Base-by-base conservation (phyloP, 129 eudicot genomes). In the Ambrosia trifida region DNA sequence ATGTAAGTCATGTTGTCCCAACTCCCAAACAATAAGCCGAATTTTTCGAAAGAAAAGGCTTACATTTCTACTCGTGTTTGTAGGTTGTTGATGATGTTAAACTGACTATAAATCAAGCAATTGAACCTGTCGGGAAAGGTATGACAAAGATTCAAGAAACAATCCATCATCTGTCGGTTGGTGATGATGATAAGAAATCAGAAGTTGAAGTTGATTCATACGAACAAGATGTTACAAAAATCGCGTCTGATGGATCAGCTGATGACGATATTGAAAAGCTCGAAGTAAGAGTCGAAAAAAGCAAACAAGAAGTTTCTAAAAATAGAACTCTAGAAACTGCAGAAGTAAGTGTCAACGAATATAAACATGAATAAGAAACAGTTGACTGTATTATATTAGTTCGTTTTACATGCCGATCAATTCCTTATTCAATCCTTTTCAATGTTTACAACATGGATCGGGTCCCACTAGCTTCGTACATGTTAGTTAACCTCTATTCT, bases 31-130 rank as follows among this genome's bases (percentile, higher is more conserved):
- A 16, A 30, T 13, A 52, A 40, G 43, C 16, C 4, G 0, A 31
- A 8, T 36, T 47, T 2, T 17, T 17, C 31, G 14, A 30, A 47
- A 36, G 32, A 16, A 5, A 54, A 43, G 7, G 8, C 13, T 18
- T 68, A 31, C 8, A 43, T 45, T 20, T 11, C 11, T 72, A 11
- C 58, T 44, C 19, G 52, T 52, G 63, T 20, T 20, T 43, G 33
- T 84, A 95, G 97, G 95, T 95, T 16, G 94, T 95, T 38, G 85
- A 90, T 84, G 99, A 95, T 73, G 99, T 95, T 30, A 88, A 82
- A 11, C 76, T 88, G 80, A 95, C 99, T 7, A 82, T 95, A 72
- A 90, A 90, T 70, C 95, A 95, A 76, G 99, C 99, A 8, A 84
- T 88, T 14, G 94, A 83, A 70, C 99, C 99, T 14, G 96, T 95